Evolutionary conservation across 805 yeast genomes (phyloP), one percentile per base, ranked within the genome.

Genomic region (Wickerhamia fluorescens): DNA sequence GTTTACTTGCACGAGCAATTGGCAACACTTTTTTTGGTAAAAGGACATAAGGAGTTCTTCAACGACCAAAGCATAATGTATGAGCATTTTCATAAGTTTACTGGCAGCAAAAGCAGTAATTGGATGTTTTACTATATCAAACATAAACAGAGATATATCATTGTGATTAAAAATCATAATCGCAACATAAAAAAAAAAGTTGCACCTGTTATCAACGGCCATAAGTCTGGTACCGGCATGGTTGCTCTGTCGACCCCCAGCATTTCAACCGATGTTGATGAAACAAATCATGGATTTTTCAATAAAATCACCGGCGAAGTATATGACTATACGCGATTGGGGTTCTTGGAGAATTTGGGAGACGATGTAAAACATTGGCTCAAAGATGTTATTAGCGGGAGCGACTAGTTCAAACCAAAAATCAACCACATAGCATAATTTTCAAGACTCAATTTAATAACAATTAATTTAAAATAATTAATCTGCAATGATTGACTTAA

Each of bases 321-420:
- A 6, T 40, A 41, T n/a, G 57, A 49, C 10, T 52, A 51, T 30
- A 51, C 56, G 7, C 41, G 50, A 16, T 43, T 60, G 8, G 66
- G 65, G 16, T 58, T 63, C 31, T 34, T 63, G 12, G 68, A 61
- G 11, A 63, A 52, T 35, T 41, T 63, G 19, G 66, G 68, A 2
- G 65, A 58, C 14, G 68, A 63, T 36, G 66, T 63, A 8, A 56
- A 52, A 37, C 35, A 42, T 5, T 63, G 69, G 69, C 49, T 63
- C 8, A 62, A 51, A n/a, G 45, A 47, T 2, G 47, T 53, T 22
- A 41, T 35, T 12, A 24, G 35, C 7, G 40, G 38, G 16, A 56
- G 50, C 1, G 46, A 41, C 13, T 33, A 40, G 14, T 45, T 30
- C 28, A 7, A 11, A 10, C 7, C 20, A 18, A 18, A 18, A 18